Percentiles rank a stretch among this genome's conserved stretches.
These are phyloP conservation scores for Kernera saxatilis DNA, from an alignment of 345 rosid genomes.

Conservation along the genomic window DNA sequence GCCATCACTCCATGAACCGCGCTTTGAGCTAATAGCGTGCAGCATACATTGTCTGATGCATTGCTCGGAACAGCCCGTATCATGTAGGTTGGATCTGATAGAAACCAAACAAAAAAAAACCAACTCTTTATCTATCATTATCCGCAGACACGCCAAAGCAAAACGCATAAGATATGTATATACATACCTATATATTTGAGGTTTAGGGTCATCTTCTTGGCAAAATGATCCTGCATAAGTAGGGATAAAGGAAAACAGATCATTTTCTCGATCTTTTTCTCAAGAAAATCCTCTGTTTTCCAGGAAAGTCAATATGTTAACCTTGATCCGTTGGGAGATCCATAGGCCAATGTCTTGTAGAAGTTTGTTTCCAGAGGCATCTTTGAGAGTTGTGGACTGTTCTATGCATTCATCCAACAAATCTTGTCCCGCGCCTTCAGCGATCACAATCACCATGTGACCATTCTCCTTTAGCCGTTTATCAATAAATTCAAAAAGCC, in stretches of 20 bases:
- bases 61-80: slow-evolving; percentile 78
- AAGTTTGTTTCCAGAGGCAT: slow-evolving; percentile 89
- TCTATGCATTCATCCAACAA: slow-evolving; percentile 46
- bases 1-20: slow-evolving; percentile 90
- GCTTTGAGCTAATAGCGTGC: slow-evolving; percentile 90
- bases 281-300: background rate
- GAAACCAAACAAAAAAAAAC: background rate
- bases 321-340: slow-evolving; percentile 70
- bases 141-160: background rate
- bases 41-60: slow-evolving; percentile 86
- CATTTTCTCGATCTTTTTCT: background rate
- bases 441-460: slow-evolving; percentile 81
- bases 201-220: slow-evolving; percentile 53
- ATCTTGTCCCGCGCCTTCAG: slow-evolving; percentile 89
- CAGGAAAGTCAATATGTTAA: background rate
- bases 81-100: slow-evolving; percentile 87
- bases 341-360: slow-evolving; percentile 71
- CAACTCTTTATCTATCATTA: background rate
- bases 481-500: slow-evolving; percentile 61
- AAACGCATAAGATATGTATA: background rate
- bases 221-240: slow-evolving; percentile 56
- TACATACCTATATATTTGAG: slow-evolving; percentile 69
- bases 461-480: slow-evolving; percentile 65
- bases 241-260: background rate
- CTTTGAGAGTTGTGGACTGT: slow-evolving; percentile 35